Evolutionary conservation across 768 basidiomycete species (phyloP).

Genomic region (Hirschioporus abietinus): DNA sequence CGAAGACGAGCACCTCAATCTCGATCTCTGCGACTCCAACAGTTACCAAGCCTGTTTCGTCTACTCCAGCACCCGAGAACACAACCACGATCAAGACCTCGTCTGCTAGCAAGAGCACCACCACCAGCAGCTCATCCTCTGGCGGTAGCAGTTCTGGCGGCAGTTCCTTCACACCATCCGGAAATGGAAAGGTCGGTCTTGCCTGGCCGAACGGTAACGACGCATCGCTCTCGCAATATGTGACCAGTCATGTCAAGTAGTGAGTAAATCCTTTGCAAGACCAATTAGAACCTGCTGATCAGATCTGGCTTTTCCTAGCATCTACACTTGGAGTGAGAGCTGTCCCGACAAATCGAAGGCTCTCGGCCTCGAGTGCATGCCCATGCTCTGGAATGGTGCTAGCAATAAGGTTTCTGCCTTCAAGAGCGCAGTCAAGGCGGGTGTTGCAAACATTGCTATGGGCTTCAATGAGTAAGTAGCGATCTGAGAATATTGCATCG

Average conservation of each 20-base stretch:
- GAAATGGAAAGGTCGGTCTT: conserved; percentile 47
- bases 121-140: conserved; percentile 13
- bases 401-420: conserved; percentile 43
- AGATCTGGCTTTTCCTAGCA: conserved; percentile 19
- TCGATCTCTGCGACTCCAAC: conserved; percentile 17
- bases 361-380: conserved; percentile 48
- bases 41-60: conserved; percentile 2
- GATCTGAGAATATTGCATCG: conserved; percentile 20
- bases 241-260: conserved; percentile 37
- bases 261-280: conserved; percentile 27
- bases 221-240: conserved; percentile 45
- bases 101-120: conserved; percentile 15
- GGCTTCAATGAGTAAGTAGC: conserved; percentile 70
- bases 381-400: conserved; percentile 65
- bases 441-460: conserved; percentile 46
- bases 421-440: conserved; percentile 36
- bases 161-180: not conserved
- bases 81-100: conserved; percentile 11
- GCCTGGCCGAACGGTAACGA: conserved; percentile 62
- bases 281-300: not conserved
- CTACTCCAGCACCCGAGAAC: conserved; percentile 16
- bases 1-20: conserved; percentile 36
- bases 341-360: conserved; percentile 34
- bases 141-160: not conserved
- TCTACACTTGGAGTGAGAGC: conserved; percentile 67